These are phyloP conservation scores for Closterium sp. DNA, from an alignment of 139 green algal genomes.

Conservation along the genomic window DNA sequence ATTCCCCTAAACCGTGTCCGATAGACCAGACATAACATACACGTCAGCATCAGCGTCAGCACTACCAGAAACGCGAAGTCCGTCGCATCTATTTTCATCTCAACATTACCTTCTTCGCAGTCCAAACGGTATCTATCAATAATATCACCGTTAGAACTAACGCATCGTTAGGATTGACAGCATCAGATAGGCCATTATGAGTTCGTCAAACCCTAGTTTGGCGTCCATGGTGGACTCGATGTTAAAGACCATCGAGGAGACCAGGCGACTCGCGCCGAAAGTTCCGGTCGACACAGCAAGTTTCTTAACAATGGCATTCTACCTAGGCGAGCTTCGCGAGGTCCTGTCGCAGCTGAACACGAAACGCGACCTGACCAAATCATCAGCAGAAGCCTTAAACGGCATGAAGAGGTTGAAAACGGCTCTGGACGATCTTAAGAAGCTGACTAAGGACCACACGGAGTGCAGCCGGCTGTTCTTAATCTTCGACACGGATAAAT, in stretches of 20 bases:
- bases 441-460: background rate
- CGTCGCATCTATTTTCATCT: background rate
- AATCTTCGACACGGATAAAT: constrained; percentile 20
- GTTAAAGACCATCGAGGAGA: constrained; percentile 13
- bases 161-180: background rate
- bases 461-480: constrained; percentile 15
- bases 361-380: constrained; percentile 18
- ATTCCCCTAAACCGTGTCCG: background rate
- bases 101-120: background rate
- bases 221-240: constrained; percentile 2
- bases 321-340: constrained; percentile 22
- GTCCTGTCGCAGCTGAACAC: constrained; percentile 23
- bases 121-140: background rate
- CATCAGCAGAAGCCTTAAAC: background rate
- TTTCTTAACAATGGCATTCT: constrained; percentile 27
- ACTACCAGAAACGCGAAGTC: background rate
- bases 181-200: background rate
- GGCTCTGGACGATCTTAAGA: background rate
- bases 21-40: background rate
- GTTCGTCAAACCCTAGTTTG: background rate
- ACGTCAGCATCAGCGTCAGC: background rate
- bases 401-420: constrained; percentile 16
- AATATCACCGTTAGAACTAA: background rate
- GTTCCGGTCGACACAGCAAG: constrained; percentile 18
- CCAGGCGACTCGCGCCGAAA: background rate